Base-by-base conservation (phyloP, 225 moss, liverwort and hornwort species). In the Polytrichum commune region DNA sequence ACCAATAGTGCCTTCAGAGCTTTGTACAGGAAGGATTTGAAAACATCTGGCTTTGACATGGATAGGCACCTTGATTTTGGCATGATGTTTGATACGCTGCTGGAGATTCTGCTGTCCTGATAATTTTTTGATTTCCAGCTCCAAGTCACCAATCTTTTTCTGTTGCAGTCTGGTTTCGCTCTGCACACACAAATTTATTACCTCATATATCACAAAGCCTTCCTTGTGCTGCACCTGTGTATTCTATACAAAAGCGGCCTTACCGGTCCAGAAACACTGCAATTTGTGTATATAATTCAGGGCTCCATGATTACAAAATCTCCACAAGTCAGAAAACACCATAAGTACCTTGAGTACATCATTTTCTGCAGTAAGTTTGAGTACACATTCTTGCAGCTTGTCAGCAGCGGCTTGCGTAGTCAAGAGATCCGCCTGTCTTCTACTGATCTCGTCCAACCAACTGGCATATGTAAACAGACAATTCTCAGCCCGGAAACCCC, bases 21-120 rank as follows among this genome's bases (percentile, higher is more conserved):
- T 9, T 27, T 0, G 26, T 0, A 16, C 62, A 16, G 24, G 63
- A 16, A 66, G 18, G 54, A 7, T 8, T 53, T 66, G 4, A 26
- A 27, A 69, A 25, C 16, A 35, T 16, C 24, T 24, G 62, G 5
- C 1, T 28, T 5, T 24, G 27, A 20, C 27, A 38, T 62, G 28
- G 8, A 23, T 69, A 24, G 23, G 64, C 46, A 93, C 96, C 92
- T 96, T 96, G 63, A 96, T 92, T 65, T 96, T 96, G 8, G 90
- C 93, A 75, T 96, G 96, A 74, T 93, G 96, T 68, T 96, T 93
- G 56, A 96, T 96, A 54, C 96, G 85, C 76, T 96, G 96, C 74
- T 93, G 93, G 53, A 96, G 81, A 69, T 96, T 96, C 66, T 96
- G 96, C 66, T 93, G 96, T 27, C 93, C 96, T 26, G 92, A 92